These are phyloP conservation scores for Mollisiaceae sp. DNA, from an alignment of 2,329 filamentous ascomycete species.

Conservation along the genomic window DNA sequence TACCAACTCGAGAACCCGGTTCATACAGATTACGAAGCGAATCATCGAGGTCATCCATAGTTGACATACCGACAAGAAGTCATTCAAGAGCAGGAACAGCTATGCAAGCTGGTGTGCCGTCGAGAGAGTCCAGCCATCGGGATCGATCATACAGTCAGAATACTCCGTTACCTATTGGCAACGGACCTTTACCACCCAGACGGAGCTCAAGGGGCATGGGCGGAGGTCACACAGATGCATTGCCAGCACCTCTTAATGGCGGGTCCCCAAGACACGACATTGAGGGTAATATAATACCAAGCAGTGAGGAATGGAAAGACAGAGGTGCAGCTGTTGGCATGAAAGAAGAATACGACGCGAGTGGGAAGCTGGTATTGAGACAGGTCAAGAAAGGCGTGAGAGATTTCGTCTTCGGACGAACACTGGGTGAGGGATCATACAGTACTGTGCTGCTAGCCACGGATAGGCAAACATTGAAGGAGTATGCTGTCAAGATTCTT, in stretches of 20 bases:
- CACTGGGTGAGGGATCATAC: constrained; percentile 95
- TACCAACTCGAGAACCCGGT: constrained; percentile 45
- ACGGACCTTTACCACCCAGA: constrained; percentile 72
- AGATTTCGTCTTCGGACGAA: constrained; percentile 91
- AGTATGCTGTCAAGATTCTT: constrained; percentile 97
- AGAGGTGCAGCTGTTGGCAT: constrained; percentile 86
- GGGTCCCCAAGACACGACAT: constrained; percentile 53
- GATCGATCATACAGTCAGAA: constrained; percentile 70
- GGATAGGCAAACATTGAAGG: constrained; percentile 90
- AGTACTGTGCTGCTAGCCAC: constrained; percentile 93
- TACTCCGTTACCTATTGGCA: constrained; percentile 55
- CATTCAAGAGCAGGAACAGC: constrained; percentile 66
- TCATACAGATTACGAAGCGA: constrained; percentile 63
- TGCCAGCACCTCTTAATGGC: constrained; percentile 38
- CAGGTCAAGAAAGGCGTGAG: constrained; percentile 96
- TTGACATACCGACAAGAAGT: constrained; percentile 58
- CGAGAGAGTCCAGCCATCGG: constrained; percentile 71
- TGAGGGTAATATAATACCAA: constrained; percentile 60
- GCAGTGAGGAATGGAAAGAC: constrained; percentile 95
- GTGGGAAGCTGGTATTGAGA: constrained; percentile 79
- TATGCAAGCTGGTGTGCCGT: constrained; percentile 64
- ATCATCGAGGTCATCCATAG: constrained; percentile 60
- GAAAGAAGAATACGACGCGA: constrained; percentile 82
- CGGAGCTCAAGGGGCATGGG: constrained; percentile 76
- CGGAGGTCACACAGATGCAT: constrained; percentile 53